Conservation (phyloP, 768 basidiomycete genomes). For the Coprinopsis sp. region DNA sequence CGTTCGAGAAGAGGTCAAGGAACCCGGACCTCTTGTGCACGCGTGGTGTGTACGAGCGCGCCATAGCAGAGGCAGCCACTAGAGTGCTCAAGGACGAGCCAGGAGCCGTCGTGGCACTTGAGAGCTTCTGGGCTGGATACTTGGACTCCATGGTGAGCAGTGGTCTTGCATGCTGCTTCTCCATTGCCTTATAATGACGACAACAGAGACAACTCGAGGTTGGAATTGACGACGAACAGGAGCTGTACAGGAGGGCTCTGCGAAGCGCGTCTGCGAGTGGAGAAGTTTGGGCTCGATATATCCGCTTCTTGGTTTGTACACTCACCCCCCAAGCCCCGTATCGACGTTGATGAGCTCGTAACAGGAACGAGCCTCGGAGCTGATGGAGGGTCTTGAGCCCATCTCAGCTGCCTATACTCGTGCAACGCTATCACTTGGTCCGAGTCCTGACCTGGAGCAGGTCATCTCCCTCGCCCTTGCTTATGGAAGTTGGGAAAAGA, state of each 20-base stretch:
- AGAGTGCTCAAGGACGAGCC: conserved; percentile 48
- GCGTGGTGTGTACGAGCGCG: conserved; percentile 64
- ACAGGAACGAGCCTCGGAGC: conserved; percentile 41
- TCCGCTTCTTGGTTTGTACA: conserved; percentile 55
- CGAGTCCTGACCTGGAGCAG: conserved; percentile 63
- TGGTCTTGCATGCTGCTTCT: neutral
- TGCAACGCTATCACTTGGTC: too few species aligned
- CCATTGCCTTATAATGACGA: neutral
- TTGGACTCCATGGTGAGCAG: conserved; percentile 60
- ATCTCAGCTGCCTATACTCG: conserved; percentile 5
- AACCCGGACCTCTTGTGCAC: conserved; percentile 55
- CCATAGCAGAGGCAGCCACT: conserved; percentile 67
- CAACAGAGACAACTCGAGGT: conserved; percentile 44
- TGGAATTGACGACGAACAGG: conserved; percentile 37
- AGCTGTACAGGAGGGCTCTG: conserved; percentile 50
- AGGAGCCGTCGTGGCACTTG: conserved; percentile 54
- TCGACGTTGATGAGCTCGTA: neutral
- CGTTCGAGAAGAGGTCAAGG: conserved; percentile 57
- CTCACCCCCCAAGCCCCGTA: neutral
- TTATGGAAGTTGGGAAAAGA: conserved; percentile 59
- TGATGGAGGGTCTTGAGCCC: conserved; percentile 23
- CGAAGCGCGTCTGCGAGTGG: conserved; percentile 75
- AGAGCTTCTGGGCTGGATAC: conserved; percentile 71
- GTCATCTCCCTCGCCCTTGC: conserved; percentile 61
- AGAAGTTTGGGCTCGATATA: conserved; percentile 74